phyloP scores from a whole-genome alignment of 2,329 filamentous ascomycete species.

The Pseudogymnoascus sp. region DNA sequence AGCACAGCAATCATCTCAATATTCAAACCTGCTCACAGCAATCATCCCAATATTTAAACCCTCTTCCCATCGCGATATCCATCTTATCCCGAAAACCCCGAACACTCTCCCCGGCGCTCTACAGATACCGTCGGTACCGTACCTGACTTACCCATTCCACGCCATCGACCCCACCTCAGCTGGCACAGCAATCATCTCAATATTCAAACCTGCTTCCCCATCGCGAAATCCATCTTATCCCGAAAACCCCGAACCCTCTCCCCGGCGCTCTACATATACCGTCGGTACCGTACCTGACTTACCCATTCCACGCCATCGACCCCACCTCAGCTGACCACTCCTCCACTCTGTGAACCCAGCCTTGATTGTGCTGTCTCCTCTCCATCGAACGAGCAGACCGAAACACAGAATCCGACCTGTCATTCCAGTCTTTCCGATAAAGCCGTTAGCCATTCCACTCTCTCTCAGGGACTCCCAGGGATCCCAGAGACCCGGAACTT shows the following conservation, averaged over 20 bases:
- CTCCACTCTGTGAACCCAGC: background rate
- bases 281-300: background rate
- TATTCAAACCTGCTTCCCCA: background rate
- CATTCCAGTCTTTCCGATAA: background rate
- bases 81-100: background rate
- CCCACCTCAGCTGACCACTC: constrained; percentile 3
- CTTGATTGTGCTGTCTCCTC: background rate
- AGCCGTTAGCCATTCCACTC: background rate
- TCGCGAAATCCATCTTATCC: background rate
- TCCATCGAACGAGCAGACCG: background rate
- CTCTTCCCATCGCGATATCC: background rate
- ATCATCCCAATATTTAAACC: too few relatives aligned
- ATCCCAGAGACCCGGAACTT: background rate
- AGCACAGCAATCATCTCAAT: background rate
- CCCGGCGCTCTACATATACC: background rate
- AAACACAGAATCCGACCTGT: background rate
- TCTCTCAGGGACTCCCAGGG: background rate
- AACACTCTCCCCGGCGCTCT: background rate
- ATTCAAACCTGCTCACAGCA: background rate
- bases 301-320: constrained; percentile 4
- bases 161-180: constrained; percentile 5
- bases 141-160: background rate
- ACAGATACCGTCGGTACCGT: background rate
- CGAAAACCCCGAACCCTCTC: background rate
- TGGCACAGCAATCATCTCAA: background rate